Conservation (phyloP, 441 rosid genomes). For the Codiaeum variegatum region DNA sequence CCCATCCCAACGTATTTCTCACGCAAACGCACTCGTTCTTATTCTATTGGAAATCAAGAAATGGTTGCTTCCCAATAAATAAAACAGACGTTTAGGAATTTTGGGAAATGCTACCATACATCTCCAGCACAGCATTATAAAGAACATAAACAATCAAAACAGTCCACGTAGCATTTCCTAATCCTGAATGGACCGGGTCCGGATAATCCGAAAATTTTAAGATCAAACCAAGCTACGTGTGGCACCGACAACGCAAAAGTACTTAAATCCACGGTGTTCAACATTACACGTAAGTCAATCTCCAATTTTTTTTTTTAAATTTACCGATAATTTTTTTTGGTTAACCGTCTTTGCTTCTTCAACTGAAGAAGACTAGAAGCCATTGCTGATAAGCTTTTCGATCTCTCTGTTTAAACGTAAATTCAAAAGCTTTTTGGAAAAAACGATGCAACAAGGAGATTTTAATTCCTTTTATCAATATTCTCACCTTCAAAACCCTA, state of each 20-base stretch:
- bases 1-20: neutral
- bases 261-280: neutral
- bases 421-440: neutral
- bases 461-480: conserved; percentile 56
- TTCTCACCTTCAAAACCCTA: conserved; percentile 44
- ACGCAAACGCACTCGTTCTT: neutral
- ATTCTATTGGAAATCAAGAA: neutral
- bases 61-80: neutral
- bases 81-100: neutral
- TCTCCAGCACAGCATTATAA: neutral
- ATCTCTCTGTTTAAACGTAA: neutral
- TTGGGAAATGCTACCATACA: neutral
- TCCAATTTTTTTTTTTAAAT: neutral
- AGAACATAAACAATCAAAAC: neutral
- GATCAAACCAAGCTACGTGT: neutral
- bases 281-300: neutral
- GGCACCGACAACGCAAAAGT: neutral
- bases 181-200: neutral
- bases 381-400: neutral
- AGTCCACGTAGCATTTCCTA: neutral
- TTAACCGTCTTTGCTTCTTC: neutral
- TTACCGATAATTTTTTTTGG: neutral
- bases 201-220: neutral
- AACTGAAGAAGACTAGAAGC: neutral
- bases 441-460: conserved; percentile 81